These are phyloP conservation scores for Myriosclerotinia curreyana DNA, from an alignment of 2,329 filamentous ascomycete genomes.

Conservation along the genomic window DNA sequence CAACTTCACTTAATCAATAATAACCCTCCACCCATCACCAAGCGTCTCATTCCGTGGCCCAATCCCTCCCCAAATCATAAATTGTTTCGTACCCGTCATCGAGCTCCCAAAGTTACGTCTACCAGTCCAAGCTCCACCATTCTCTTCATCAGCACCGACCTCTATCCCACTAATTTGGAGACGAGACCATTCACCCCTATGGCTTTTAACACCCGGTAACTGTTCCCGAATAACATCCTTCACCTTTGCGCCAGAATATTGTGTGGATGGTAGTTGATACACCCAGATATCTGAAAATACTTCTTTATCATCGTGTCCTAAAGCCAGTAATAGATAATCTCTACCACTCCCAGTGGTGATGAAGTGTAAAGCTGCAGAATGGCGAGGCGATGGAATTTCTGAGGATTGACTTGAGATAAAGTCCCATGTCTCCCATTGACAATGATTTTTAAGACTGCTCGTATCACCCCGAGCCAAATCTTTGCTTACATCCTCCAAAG, in stretches of 20 bases:
- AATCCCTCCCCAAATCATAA: slow-evolving; percentile 17
- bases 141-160: slow-evolving; percentile 12
- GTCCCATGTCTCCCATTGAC: slow-evolving; percentile 1
- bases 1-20: neutral
- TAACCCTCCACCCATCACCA: slow-evolving; percentile 17
- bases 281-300: slow-evolving; percentile 12
- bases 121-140: slow-evolving; percentile 14
- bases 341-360: slow-evolving; percentile 9
- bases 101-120: slow-evolving; percentile 13
- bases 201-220: slow-evolving; percentile 7
- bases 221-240: slow-evolving; percentile 5
- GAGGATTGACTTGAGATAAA: neutral
- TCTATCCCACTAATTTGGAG: slow-evolving; percentile 12
- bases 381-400: neutral
- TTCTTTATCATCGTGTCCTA: neutral
- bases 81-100: slow-evolving; percentile 17
- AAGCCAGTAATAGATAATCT: slow-evolving; percentile 11
- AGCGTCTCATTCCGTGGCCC: neutral
- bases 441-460: neutral
- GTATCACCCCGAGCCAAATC: neutral
- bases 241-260: slow-evolving; percentile 4
- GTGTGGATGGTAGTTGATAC: neutral
- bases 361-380: slow-evolving; percentile 8
- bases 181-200: slow-evolving; percentile 9
- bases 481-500: slow-evolving; percentile 2